Evolutionary conservation across 176 grass and related monocot genomes (phyloP).

Genomic region (Metroxylon sagu): DNA sequence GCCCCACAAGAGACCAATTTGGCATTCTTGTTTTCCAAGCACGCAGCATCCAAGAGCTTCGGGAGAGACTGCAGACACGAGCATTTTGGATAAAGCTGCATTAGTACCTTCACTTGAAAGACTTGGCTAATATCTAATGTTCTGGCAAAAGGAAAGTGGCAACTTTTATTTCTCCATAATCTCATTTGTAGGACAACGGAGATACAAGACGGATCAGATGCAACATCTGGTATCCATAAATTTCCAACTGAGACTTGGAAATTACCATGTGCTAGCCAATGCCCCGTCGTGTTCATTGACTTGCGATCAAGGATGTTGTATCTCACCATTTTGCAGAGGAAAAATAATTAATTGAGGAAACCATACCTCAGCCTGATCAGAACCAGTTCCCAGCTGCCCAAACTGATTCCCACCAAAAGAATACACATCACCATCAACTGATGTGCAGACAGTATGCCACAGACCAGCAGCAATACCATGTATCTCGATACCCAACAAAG

Average conservation of each 20-base stretch:
- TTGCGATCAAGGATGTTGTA: neutral
- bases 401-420: conserved; percentile 98
- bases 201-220: no score
- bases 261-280: no score
- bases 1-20: conserved; percentile 85
- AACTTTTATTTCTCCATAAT: no score
- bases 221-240: no score
- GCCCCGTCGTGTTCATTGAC: no score
- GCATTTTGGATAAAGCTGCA: neutral
- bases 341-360: neutral
- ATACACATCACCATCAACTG: conserved; percentile 82
- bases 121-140: no score
- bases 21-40: conserved; percentile 84
- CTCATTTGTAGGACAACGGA: no score
- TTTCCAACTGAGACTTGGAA: no score
- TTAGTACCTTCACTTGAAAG: no score
- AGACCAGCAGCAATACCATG: conserved; percentile 72
- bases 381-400: conserved; percentile 89
- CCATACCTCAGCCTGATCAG: conserved; percentile 93
- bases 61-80: conserved; percentile 58
- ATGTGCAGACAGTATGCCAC: conserved; percentile 94
- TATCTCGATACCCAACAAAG: conserved; percentile 84
- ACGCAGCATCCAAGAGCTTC: conserved; percentile 69
- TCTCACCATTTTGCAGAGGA: no score
- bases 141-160: no score